Percentiles rank a stretch among this genome's conserved stretches.
Evolutionary conservation across 371 early-diverging fungal species (phyloP).

Genomic region (Mycotypha africana): DNA sequence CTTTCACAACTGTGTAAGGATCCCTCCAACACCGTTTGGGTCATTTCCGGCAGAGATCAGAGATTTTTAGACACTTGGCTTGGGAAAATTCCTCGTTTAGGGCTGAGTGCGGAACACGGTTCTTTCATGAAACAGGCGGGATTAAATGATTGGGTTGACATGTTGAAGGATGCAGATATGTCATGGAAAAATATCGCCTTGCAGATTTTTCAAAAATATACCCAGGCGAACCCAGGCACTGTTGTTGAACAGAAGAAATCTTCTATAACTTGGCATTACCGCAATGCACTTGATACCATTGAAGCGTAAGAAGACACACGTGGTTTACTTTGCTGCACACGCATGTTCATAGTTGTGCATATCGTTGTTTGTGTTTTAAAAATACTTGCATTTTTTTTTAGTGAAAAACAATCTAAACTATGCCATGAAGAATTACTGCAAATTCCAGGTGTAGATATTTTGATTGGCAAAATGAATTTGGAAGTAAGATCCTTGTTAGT

Average conservation of each 20-base stretch:
- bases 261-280: slow-evolving; percentile 91
- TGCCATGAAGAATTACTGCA: slow-evolving; percentile 78
- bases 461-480: slow-evolving; percentile 95
- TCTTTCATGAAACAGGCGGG: slow-evolving; percentile 87
- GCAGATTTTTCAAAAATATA: slow-evolving; percentile 85
- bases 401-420: slow-evolving; percentile 66
- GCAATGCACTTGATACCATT: slow-evolving; percentile 51
- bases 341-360: too few species aligned
- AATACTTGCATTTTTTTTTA: too few species aligned
- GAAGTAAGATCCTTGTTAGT: slow-evolving; percentile 83
- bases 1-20: slow-evolving; percentile 63
- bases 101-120: slow-evolving; percentile 57
- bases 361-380: too few species aligned
- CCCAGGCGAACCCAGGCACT: slow-evolving; percentile 85
- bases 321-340: too few species aligned
- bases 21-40: slow-evolving; percentile 81
- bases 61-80: slow-evolving; percentile 59
- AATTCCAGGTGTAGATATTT: slow-evolving; percentile 86
- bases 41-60: slow-evolving; percentile 86
- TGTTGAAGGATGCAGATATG: slow-evolving; percentile 79
- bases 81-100: slow-evolving; percentile 70
- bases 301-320: slow-evolving; percentile 30
- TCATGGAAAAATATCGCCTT: slow-evolving; percentile 86
- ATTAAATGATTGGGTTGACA: slow-evolving; percentile 72
- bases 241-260: slow-evolving; percentile 85